Evolutionary conservation across 164 flowering plant genomes (phyloP).

Genomic region (grape (Vitis vinifera)): ASM3070453v1 NC_081821.1:2940001-2940500

Average conservation of each 20-base stretch:
- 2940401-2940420: conserved; percentile 32
- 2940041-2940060: conserved; percentile 21
- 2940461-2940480: conserved; percentile 24
- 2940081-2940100: conserved; percentile 35
- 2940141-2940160: conserved; percentile 5
- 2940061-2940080: conserved; percentile 3
- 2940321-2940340: too few species aligned
- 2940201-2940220: conserved; percentile 46
- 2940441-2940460: conserved; percentile 40
- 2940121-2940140: conserved; percentile 23
- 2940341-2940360: too few species aligned
- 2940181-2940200: conserved; percentile 31
- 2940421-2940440: conserved; percentile 25
- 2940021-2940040: conserved; percentile 19
- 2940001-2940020: background rate
- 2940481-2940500: conserved; percentile 12
- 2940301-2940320: too few species aligned
- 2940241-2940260: conserved; percentile 27
- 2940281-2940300: background rate
- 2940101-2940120: conserved; percentile 72
- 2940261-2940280: conserved; percentile 7
- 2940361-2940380: background rate
- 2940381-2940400: too few species aligned
- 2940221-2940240: conserved; percentile 19
- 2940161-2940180: conserved; percentile 1